A percentile compares a stretch with the other conserved stretches of the same genome.
These are phyloP conservation scores for Venturia oleaginea DNA, from an alignment of 2,329 filamentous ascomycete genomes.

Conservation along the genomic window DNA sequence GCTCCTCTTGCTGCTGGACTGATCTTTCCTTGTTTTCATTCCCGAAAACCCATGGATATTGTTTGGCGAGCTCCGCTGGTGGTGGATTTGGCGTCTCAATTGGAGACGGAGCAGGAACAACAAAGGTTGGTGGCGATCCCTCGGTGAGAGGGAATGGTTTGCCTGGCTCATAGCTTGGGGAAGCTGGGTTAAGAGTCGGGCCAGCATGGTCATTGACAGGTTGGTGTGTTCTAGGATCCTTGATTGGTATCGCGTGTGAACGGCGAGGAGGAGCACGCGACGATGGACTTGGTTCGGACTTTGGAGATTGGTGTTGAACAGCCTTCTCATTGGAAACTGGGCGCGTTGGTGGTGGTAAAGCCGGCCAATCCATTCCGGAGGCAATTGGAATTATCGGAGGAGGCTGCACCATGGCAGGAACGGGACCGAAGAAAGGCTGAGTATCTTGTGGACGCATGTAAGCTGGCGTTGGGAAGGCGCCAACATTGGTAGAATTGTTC, in stretches of 20 bases:
- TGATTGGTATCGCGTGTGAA: constrained; percentile 33
- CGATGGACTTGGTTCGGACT: constrained; percentile 11
- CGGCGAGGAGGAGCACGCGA: constrained; percentile 23
- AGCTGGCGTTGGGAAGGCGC: constrained; percentile 1
- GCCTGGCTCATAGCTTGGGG: constrained; percentile 30
- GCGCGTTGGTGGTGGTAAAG: constrained; percentile 1
- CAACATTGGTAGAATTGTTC: not conserved
- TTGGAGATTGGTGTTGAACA: not conserved
- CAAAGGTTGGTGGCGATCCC: constrained; percentile 14
- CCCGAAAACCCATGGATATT: constrained; percentile 22
- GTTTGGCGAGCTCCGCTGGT: constrained; percentile 17
- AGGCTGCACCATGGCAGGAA: not conserved
- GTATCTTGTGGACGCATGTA: constrained; percentile 4
- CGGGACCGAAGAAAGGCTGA: not conserved
- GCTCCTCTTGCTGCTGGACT: not conserved
- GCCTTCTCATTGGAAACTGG: constrained; percentile 18
- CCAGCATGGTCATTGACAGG: constrained; percentile 9
- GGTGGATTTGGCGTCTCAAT: constrained; percentile 16
- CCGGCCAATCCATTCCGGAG: not conserved
- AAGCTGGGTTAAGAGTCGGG: constrained; percentile 30
- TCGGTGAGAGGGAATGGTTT: constrained; percentile 14
- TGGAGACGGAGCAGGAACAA: constrained; percentile 26
- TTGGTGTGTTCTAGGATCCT: constrained; percentile 23
- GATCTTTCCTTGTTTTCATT: constrained; percentile 1
- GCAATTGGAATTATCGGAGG: not conserved